Conservation (phyloP, 768 basidiomycete species). For the Pisolithus albus region DNA sequence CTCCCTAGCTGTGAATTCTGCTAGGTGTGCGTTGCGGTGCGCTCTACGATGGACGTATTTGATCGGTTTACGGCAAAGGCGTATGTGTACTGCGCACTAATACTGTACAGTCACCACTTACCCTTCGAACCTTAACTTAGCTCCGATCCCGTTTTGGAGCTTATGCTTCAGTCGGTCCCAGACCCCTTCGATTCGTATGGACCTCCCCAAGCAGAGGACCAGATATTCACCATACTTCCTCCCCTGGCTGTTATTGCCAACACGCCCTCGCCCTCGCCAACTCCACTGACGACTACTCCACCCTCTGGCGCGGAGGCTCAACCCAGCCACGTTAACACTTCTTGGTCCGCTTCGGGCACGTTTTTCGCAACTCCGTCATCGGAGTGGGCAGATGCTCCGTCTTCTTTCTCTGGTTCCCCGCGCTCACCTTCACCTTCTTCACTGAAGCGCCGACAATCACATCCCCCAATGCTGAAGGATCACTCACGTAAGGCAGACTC, state of each 20-base stretch:
- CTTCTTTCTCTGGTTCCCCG: constrained; percentile 35
- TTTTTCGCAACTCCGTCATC: constrained; percentile 46
- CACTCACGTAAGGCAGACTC: constrained; percentile 50
- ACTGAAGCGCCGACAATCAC: constrained; percentile 44
- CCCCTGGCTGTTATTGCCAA: constrained; percentile 75
- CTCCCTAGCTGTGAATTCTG: constrained; percentile 10
- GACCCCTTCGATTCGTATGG: constrained; percentile 94
- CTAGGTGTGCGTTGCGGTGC: constrained; percentile 74
- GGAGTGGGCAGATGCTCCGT: constrained; percentile 47
- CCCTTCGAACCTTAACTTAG: constrained; percentile 28
- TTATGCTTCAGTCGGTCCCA: constrained; percentile 82
- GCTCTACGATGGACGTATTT: constrained; percentile 89
- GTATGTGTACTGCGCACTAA: constrained; percentile 38
- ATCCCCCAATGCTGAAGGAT: constrained; percentile 35
- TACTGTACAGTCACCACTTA: constrained; percentile 5
- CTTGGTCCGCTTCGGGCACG: constrained; percentile 47
- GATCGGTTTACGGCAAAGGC: constrained; percentile 82
- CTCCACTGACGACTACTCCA: constrained; percentile 45
- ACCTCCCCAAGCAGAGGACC: constrained; percentile 78
- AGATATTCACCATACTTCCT: constrained; percentile 89
- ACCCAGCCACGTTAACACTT: constrained; percentile 28
- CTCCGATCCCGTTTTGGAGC: constrained; percentile 86
- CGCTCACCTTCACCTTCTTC: constrained; percentile 48
- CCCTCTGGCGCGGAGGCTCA: constrained; percentile 36
- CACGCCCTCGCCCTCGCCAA: constrained; percentile 51